A percentile compares a stretch with the other conserved stretches of the same genome.
Evolutionary conservation across 202 grass and related monocot genomes (phyloP).

Genomic region (Setaria viridis): DNA sequence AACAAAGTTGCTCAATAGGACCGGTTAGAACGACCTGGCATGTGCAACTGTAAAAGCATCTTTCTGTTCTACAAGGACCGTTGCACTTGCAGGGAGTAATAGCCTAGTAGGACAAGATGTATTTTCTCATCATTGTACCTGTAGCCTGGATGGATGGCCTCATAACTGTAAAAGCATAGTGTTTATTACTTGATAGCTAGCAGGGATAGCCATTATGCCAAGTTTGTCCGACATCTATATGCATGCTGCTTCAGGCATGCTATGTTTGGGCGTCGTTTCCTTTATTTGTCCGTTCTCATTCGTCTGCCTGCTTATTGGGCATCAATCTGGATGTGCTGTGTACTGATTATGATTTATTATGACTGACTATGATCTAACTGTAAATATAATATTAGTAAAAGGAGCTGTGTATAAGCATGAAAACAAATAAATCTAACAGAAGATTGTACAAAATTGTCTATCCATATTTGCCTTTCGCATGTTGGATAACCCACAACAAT

Average conservation of each 20-base stretch:
- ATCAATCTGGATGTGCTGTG: neutral
- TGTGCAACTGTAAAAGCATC: too few species aligned
- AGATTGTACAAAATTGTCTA: too few species aligned
- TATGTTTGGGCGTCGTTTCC: neutral
- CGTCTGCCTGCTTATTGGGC: neutral
- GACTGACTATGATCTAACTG: too few species aligned
- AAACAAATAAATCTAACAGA: too few species aligned
- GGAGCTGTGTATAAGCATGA: too few species aligned
- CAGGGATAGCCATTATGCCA: neutral
- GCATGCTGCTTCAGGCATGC: neutral
- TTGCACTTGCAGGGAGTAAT: too few species aligned
- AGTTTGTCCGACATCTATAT: neutral
- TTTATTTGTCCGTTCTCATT: neutral
- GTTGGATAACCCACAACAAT: too few species aligned
- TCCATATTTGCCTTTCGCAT: too few species aligned
- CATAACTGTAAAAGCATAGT: neutral
- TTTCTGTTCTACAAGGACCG: too few species aligned
- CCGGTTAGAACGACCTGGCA: too few species aligned
- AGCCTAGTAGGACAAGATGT: slow-evolving; percentile 2
- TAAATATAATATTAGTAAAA: too few species aligned
- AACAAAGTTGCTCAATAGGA: too few species aligned
- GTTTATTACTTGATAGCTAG: neutral
- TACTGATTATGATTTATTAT: neutral
- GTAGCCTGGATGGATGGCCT: neutral
- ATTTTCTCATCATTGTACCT: slow-evolving; percentile 34